phyloP scores from a whole-genome alignment of 495 filamentous ascomycete species.

The Venustampulla echinocandica region DNA sequence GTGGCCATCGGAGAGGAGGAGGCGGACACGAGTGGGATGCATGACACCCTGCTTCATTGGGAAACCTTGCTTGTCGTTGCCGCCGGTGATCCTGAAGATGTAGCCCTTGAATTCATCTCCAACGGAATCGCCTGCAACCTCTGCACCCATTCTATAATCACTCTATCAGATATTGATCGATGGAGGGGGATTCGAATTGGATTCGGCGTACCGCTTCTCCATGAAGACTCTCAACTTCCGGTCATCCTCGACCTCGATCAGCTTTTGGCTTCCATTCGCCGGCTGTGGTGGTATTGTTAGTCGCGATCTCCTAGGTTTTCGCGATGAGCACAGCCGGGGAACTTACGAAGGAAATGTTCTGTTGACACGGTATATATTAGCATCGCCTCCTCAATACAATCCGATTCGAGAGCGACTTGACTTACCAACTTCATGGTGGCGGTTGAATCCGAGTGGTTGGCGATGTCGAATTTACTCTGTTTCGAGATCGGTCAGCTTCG shows the following conservation, averaged over 20 bases:
- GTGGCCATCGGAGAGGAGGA: conserved; percentile 86
- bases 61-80: conserved; percentile 99
- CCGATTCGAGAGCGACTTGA: neutral
- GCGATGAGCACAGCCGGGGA: neutral
- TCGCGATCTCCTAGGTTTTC: conserved; percentile 4
- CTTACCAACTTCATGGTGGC: conserved; percentile 25
- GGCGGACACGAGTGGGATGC: conserved; percentile 94
- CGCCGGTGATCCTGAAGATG: conserved; percentile 95
- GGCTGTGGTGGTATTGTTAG: conserved; percentile 35
- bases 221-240: conserved; percentile 57
- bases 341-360: conserved; percentile 69
- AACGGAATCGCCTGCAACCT: conserved; percentile 87
- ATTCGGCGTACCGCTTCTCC: conserved; percentile 36
- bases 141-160: conserved; percentile 65
- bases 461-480: neutral
- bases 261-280: conserved; percentile 97
- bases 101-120: conserved; percentile 99
- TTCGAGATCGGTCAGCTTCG: neutral
- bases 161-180: conserved; percentile 7
- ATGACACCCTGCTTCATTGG: conserved; percentile 99
- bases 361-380: conserved; percentile 10
- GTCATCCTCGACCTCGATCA: conserved; percentile 98
- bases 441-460: conserved; percentile 1
- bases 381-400: conserved; percentile 7
- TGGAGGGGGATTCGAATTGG: conserved; percentile 1